phyloP scores from a whole-genome alignment of 2,329 filamentous ascomycete genomes.

The Calonectria pseudoreteaudii region DNA sequence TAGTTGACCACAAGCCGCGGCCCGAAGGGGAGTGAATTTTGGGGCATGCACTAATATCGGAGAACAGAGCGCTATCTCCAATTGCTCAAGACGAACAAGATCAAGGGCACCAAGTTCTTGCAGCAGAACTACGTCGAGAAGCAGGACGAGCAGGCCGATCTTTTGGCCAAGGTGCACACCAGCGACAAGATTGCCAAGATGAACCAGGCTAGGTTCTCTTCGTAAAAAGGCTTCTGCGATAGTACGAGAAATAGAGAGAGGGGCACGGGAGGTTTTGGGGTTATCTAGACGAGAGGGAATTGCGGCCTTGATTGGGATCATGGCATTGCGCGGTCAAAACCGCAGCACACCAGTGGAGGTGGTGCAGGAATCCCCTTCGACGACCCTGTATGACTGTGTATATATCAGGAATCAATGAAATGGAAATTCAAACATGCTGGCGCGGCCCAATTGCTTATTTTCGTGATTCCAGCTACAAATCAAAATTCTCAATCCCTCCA shows the following conservation, averaged over 20 bases:
- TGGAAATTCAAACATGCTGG: constrained; percentile 30
- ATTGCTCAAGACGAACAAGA: constrained; percentile 79
- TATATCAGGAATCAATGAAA: constrained; percentile 48
- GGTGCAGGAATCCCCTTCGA: constrained; percentile 36
- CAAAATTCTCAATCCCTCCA: constrained; percentile 1
- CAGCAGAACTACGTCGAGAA: constrained; percentile 80
- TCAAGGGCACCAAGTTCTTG: constrained; percentile 83
- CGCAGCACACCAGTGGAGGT: constrained; percentile 29
- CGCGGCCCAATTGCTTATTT: neutral
- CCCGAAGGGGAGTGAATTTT: constrained; percentile 7
- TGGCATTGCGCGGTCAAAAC: constrained; percentile 31
- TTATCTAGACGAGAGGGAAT: constrained; percentile 37
- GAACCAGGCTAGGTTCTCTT: constrained; percentile 49
- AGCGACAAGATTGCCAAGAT: constrained; percentile 54
- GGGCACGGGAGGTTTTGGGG: constrained; percentile 18
- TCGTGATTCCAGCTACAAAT: neutral
- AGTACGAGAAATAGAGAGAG: constrained; percentile 14
- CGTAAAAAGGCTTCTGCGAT: constrained; percentile 33
- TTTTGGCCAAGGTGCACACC: constrained; percentile 53
- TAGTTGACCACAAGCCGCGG: constrained; percentile 51
- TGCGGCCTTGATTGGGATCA: constrained; percentile 34
- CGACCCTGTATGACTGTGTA: constrained; percentile 48
- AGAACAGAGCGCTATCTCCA: constrained; percentile 80
- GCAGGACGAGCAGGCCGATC: constrained; percentile 55
- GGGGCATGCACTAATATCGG: constrained; percentile 28